Base-by-base conservation (phyloP, 2,329 filamentous ascomycete genomes). In the Byssochlamys sp. region DNA sequence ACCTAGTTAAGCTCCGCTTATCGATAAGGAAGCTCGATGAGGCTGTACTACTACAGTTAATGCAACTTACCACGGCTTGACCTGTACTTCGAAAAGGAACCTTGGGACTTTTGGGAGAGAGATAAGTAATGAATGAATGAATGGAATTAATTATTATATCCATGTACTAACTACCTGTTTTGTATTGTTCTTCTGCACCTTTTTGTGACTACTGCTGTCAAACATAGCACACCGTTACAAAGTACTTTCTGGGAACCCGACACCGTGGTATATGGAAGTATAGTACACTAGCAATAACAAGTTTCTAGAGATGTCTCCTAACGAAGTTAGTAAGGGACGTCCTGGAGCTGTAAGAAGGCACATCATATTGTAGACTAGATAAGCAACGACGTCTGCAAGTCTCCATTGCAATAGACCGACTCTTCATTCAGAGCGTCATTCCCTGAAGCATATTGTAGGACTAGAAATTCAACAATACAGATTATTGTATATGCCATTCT, bases 1-100 rank as follows among this genome's bases (percentile, higher is more conserved):
- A 45, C 39, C 39, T 19, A 45, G 39, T 45, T 51, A 53, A 62
- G 61, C 54, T 59, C 52, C 35, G 58, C 62, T 66, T 66, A 66
- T 66, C 65, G 65, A 66, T 66, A 66, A 66, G 48, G 27, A 26
- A 51, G 49, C 49, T 28, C 4, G 49, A 28, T 26, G 24, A 28
- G 24, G 3, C 26, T n/a, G 49, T 51, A 9, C 49, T 51, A 51
- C 24, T 12, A 26, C 11, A 51, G 19, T 19, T 19, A 19, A 19
- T 19, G 1, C 19, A 19, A 19, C 19, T 19, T 25, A 25, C 10
- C 45, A 49, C 4, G 3, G 4, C 45, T 12, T 49, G 39, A 24
- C 28, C 19, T 19, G 19, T 19, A 29, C 28, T 31, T 31, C 7
- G 29, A 31, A 10, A 7, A 2, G 9, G 29, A 31, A 31, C 7